Percentiles rank a stretch among this genome's conserved stretches.
phyloP scores from a whole-genome alignment of 228 moss, liverwort and hornwort genomes.

The Sphagnum fallax region DNA sequence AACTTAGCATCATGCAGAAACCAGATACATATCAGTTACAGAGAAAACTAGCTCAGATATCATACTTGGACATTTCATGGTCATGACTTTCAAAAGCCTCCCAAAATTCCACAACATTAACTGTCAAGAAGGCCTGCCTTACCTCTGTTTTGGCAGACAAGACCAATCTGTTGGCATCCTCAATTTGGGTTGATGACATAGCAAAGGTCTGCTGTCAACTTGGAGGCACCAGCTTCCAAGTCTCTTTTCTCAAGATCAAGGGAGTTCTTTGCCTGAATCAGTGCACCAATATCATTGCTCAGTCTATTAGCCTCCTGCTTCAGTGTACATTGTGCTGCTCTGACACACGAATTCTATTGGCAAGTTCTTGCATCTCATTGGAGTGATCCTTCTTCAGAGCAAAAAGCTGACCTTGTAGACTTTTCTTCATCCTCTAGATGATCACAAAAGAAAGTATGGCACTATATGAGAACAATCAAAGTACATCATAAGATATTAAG shows the following conservation, averaged over 20 bases:
- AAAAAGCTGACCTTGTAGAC: slow-evolving; percentile 15
- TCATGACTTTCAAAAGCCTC: no score
- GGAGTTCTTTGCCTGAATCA: slow-evolving; percentile 12
- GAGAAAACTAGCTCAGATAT: no score
- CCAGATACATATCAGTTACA: no score
- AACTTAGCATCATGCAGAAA: no score
- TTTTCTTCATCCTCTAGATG: slow-evolving; percentile 9
- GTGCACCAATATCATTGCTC: slow-evolving; percentile 9
- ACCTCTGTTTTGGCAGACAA: slow-evolving; percentile 3
- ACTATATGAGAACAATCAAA: no score
- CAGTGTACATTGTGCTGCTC: slow-evolving; percentile 1
- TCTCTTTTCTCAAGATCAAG: slow-evolving; percentile 19
- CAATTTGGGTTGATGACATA: neutral
- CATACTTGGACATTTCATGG: no score
- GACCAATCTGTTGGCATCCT: slow-evolving; percentile 15
- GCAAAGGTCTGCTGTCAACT: slow-evolving; percentile 13
- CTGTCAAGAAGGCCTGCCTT: no score
- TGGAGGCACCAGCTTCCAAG: slow-evolving; percentile 19
- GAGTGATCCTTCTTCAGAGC: slow-evolving; percentile 11
- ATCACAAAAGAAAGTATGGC: no score
- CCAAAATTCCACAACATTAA: no score
- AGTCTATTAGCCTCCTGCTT: slow-evolving; percentile 6
- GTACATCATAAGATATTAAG: no score
- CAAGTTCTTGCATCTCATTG: slow-evolving; percentile 6
- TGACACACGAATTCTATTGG: neutral